These are phyloP conservation scores for Magnaporthales sp. DNA, from an alignment of 2,329 filamentous ascomycete genomes.

Conservation along the genomic window DNA sequence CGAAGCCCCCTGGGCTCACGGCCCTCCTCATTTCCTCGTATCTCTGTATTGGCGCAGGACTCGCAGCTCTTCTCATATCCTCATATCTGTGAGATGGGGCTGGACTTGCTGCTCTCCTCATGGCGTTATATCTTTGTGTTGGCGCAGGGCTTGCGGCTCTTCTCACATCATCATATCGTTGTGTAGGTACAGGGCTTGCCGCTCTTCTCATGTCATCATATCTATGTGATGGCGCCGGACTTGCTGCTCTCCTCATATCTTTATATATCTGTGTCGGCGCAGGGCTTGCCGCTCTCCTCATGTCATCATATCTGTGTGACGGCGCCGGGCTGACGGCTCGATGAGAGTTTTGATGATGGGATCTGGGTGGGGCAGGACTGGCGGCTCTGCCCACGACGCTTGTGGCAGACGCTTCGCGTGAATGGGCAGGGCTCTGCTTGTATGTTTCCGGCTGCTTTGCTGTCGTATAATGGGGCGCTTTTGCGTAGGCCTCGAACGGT, in stretches of 20 bases:
- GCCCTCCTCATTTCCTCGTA: conserved; percentile 4
- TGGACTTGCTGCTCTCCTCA: conserved; percentile 3
- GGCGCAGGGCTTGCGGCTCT: not conserved
- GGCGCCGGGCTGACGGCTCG: conserved; percentile 1
- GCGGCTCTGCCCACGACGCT: conserved; percentile 13
- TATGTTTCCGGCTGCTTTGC: conserved; percentile 53
- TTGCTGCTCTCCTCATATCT: not conserved
- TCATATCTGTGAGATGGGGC: not conserved
- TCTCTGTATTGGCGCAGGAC: conserved; percentile 7
- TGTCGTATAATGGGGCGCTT: conserved; percentile 57
- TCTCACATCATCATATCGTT: not conserved
- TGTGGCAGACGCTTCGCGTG: conserved; percentile 33
- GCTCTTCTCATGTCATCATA: conserved; percentile 21
- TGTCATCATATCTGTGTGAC: conserved; percentile 13
- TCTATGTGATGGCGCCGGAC: conserved; percentile 10
- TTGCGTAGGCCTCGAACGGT: conserved; percentile 58
- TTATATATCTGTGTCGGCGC: conserved; percentile 13
- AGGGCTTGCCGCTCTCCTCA: conserved; percentile 30
- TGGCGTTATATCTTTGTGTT: not conserved
- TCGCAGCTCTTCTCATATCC: conserved; percentile 2
- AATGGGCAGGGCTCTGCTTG: conserved; percentile 29
- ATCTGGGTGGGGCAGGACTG: conserved; percentile 20
- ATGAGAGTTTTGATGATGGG: conserved; percentile 14
- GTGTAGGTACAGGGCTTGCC: conserved; percentile 23
- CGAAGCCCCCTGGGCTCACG: conserved; percentile 7